Percentiles rank a stretch among this genome's conserved stretches.
Conservation (phyloP, 371 early-diverging fungal genomes). For the Mucor circinelloides region DNA sequence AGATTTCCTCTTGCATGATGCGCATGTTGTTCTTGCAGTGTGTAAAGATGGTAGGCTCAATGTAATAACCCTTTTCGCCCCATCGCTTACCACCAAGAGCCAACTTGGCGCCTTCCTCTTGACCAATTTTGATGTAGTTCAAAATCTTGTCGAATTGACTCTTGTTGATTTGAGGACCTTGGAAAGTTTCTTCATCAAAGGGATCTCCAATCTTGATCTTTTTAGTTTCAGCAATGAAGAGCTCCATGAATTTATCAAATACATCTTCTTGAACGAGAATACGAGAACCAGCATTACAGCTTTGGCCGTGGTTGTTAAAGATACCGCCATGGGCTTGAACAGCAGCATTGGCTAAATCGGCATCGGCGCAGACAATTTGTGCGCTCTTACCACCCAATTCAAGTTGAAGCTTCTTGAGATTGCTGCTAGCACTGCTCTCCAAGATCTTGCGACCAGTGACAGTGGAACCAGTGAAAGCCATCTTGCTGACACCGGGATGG, state of each 20-base stretch:
- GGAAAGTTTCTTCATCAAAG: constrained; percentile 57
- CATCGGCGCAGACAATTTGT: constrained; percentile 83
- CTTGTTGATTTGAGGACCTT: constrained; percentile 80
- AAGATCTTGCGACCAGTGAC: constrained; percentile 56
- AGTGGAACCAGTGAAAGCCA: constrained; percentile 70
- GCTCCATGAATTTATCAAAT: constrained; percentile 69
- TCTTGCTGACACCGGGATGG: constrained; percentile 53
- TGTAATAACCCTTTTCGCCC: constrained; percentile 74
- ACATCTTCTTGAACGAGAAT: constrained; percentile 82
- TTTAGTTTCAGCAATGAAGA: constrained; percentile 65
- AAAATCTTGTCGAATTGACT: constrained; percentile 76
- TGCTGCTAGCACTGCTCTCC: constrained; percentile 57
- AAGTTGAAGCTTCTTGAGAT: constrained; percentile 76
- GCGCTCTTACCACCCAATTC: constrained; percentile 95
- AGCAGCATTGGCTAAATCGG: constrained; percentile 81
- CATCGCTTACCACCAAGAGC: constrained; percentile 72
- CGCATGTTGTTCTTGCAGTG: constrained; percentile 67
- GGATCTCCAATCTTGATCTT: constrained; percentile 63
- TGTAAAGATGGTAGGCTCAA: constrained; percentile 80
- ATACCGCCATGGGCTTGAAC: constrained; percentile 69
- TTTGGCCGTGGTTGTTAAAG: constrained; percentile 85
- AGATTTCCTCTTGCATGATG: constrained; percentile 86
- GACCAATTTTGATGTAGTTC: constrained; percentile 62
- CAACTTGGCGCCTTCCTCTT: constrained; percentile 61
- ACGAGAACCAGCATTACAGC: constrained; percentile 88